phyloP scores from a whole-genome alignment of 1,284 basidiomycete species.

The Malassezia equina region DNA sequence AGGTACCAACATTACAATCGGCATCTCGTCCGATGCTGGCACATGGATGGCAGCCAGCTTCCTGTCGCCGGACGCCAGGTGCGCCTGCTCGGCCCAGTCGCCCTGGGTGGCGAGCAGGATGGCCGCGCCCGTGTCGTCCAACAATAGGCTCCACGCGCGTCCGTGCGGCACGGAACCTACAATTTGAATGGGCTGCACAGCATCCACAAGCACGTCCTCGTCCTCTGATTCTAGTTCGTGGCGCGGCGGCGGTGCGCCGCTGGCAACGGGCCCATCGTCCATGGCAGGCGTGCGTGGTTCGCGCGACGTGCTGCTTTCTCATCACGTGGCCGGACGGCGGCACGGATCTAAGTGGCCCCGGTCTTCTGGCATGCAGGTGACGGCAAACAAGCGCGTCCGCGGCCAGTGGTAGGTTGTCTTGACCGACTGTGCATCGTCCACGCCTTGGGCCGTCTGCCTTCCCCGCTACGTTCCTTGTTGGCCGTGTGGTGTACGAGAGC shows the following conservation, averaged over 20 bases:
- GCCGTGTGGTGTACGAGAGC: not conserved
- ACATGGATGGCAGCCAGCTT: not conserved
- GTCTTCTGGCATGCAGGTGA: not conserved
- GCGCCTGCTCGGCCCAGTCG: not conserved
- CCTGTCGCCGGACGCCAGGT: not conserved
- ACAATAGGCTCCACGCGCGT: not conserved
- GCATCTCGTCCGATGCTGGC: not conserved
- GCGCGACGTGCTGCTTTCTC: not conserved
- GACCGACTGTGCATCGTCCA: not conserved
- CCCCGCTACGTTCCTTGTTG: not conserved
- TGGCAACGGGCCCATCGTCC: not conserved
- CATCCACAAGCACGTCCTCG: not conserved
- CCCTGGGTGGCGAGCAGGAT: not conserved
- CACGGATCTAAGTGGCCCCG: not conserved
- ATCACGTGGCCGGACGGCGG: not conserved
- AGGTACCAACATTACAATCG: not conserved
- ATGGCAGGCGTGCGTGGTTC: not conserved
- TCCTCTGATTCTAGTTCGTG: constrained; percentile 16
- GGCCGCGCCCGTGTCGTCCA: constrained; percentile 1
- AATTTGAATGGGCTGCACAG: not conserved
- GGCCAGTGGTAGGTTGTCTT: not conserved
- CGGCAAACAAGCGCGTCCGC: not conserved
- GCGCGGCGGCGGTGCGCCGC: constrained; percentile 8
- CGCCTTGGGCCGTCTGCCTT: not conserved
- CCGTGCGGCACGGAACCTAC: not conserved